Conservation (phyloP, 2,329 filamentous ascomycete genomes). For the Aplosporella prunicola region DNA sequence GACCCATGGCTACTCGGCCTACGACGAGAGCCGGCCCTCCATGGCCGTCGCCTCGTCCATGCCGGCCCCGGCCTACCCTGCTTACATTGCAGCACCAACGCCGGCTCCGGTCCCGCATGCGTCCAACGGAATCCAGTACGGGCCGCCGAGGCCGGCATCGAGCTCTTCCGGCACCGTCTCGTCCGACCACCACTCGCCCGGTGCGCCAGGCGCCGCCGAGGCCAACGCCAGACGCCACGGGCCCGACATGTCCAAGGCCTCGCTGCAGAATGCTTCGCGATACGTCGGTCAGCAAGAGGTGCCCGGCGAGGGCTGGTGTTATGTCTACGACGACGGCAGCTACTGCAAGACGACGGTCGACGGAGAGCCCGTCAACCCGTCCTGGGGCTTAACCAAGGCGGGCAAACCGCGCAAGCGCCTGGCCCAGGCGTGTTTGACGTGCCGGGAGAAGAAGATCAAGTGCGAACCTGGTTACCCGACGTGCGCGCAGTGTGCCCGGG, state of each 20-base stretch:
- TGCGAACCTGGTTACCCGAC: slow-evolving; percentile 82
- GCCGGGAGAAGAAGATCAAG: slow-evolving; percentile 95
- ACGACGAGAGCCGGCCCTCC: slow-evolving; percentile 28
- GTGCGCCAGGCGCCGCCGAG: too few relatives aligned
- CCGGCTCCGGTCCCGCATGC: not conserved
- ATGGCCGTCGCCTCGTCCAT: slow-evolving; percentile 19
- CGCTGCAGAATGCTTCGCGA: slow-evolving; percentile 22
- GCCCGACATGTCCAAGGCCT: slow-evolving; percentile 22
- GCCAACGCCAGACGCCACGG: too few relatives aligned
- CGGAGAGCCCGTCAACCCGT: slow-evolving; percentile 77
- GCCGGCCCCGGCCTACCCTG: slow-evolving; percentile 18
- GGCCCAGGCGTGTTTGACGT: slow-evolving; percentile 86
- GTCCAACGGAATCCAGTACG: too few relatives aligned
- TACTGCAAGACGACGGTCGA: slow-evolving; percentile 78
- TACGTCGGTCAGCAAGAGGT: slow-evolving; percentile 45
- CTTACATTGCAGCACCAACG: slow-evolving; percentile 1
- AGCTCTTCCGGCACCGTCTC: not conserved
- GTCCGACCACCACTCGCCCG: not conserved
- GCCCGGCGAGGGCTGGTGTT: slow-evolving; percentile 70
- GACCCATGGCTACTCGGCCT: slow-evolving; percentile 25
- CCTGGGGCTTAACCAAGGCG: slow-evolving; percentile 90
- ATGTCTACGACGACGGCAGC: slow-evolving; percentile 76
- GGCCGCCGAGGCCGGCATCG: too few relatives aligned
- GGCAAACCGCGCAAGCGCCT: slow-evolving; percentile 86
- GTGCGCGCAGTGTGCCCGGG: slow-evolving; percentile 87